A percentile compares a stretch with the other conserved stretches of the same genome.
These are phyloP conservation scores for Leccinum barrowsii DNA, from an alignment of 768 basidiomycete genomes.

Conservation along the genomic window DNA sequence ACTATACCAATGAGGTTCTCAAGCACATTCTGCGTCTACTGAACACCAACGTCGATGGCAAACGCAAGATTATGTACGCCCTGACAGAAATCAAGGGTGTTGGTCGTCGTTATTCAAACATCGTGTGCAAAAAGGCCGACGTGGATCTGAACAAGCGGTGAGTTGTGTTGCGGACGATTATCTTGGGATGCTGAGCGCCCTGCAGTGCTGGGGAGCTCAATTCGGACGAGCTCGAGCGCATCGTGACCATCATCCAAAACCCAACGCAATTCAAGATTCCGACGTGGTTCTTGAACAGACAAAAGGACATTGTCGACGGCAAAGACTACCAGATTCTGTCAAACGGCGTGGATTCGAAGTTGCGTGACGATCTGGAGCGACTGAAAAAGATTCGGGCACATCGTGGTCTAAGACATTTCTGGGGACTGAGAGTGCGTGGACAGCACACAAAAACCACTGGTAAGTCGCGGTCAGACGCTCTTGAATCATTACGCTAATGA, in stretches of 20 bases:
- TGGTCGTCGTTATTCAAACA: conserved; percentile 95
- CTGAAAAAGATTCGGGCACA: conserved; percentile 99
- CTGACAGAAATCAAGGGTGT: conserved; percentile 99
- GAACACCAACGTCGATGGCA: conserved; percentile 99
- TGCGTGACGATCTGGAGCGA: conserved; percentile 96
- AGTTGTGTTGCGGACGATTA: conserved; percentile 25
- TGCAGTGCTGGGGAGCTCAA: conserved; percentile 96
- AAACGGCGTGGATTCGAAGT: conserved; percentile 95
- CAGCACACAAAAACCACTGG: conserved; percentile 99
- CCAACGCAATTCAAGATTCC: conserved; percentile 99
- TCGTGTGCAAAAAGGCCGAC: conserved; percentile 99
- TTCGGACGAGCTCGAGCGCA: conserved; percentile 98
- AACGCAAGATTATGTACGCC: conserved; percentile 99
- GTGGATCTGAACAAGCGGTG: conserved; percentile 98
- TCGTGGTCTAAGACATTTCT: conserved; percentile 88
- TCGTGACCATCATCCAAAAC: conserved; percentile 99
- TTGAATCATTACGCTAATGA: neutral
- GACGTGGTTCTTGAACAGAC: conserved; percentile 98
- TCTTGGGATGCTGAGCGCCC: conserved; percentile 4
- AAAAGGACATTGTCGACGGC: conserved; percentile 96
- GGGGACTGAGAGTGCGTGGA: conserved; percentile 94
- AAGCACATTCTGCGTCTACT: conserved; percentile 99
- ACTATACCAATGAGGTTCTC: conserved; percentile 6
- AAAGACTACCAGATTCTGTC: conserved; percentile 96
- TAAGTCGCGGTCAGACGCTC: conserved; percentile 30